A percentile compares a stretch with the other conserved stretches of the same genome.
Conservation (phyloP, 75 land plant species). For the Sequoiadendron giganteum region DNA sequence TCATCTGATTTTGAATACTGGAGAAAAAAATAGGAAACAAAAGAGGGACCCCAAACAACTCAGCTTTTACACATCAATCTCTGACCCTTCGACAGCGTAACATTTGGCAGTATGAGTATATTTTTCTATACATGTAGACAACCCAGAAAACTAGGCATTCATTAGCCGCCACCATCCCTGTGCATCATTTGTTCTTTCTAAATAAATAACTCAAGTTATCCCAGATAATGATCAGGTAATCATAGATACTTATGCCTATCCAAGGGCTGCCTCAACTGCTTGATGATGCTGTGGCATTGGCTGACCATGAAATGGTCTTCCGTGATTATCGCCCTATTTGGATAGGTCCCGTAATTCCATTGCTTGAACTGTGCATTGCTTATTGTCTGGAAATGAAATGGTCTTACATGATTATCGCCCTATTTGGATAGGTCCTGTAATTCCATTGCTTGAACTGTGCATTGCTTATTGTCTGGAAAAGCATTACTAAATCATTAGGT, state of each 20-base stretch:
- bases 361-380: conserved; percentile 77
- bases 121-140: not conserved
- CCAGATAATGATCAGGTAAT: no score
- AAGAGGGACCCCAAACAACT: no score
- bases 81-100: not conserved
- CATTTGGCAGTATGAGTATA: no score
- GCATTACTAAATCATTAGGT: not conserved
- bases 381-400: conserved; percentile 65
- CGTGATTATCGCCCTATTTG: conserved; percentile 38
- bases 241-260: no score
- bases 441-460: conserved; percentile 81
- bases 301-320: not conserved
- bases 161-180: not conserved
- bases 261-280: not conserved
- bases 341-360: conserved; percentile 75
- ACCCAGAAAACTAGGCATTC: not conserved
- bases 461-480: conserved; percentile 77
- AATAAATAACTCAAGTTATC: not conserved
- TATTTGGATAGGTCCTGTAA: conserved; percentile 71
- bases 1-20: not conserved
- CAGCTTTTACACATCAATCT: no score
- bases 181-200: not conserved
- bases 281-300: conserved; percentile 7
- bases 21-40: no score
- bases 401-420: conserved; percentile 17